Evolutionary conservation across 768 basidiomycete genomes (phyloP).

Genomic region (Boletus insuetus): DNA sequence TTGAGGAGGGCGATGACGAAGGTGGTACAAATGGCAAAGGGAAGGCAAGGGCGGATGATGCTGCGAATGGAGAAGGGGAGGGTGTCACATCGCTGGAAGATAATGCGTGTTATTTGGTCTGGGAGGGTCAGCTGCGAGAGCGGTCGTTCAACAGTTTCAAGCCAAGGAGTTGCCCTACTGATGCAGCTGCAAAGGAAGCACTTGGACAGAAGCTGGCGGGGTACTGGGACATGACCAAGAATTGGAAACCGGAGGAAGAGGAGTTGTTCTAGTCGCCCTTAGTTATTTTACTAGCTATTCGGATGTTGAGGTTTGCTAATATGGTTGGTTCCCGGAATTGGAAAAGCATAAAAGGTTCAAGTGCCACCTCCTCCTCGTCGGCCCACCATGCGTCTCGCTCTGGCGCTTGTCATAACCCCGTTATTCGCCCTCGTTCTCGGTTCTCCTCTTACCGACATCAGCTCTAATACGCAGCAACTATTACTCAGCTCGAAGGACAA

Average conservation of each 20-base stretch:
- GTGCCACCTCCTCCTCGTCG: no score
- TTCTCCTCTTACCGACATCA: background rate
- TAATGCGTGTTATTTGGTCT: conserved; percentile 87
- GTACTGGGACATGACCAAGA: conserved; percentile 95
- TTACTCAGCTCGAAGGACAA: background rate
- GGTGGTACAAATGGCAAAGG: conserved; percentile 32
- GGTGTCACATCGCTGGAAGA: conserved; percentile 58
- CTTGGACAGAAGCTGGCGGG: conserved; percentile 83
- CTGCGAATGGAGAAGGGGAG: conserved; percentile 12
- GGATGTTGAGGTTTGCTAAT: background rate
- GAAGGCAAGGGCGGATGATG: conserved; percentile 35
- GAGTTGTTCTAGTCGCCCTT: conserved; percentile 51
- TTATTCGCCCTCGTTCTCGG: conserved; percentile 1
- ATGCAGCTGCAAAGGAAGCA: conserved; percentile 79
- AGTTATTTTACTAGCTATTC: background rate
- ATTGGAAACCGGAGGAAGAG: conserved; percentile 81
- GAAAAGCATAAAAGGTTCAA: background rate
- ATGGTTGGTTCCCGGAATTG: background rate
- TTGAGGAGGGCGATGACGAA: conserved; percentile 51
- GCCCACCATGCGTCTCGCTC: conserved; percentile 8
- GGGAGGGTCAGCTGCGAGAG: conserved; percentile 90
- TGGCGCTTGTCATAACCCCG: background rate
- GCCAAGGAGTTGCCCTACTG: conserved; percentile 79
- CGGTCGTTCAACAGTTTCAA: conserved; percentile 77
- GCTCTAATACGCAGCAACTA: conserved; percentile 1